Conservation (phyloP, 2,329 filamentous ascomycete genomes). For the Aphanoascus verrucosus region DNA sequence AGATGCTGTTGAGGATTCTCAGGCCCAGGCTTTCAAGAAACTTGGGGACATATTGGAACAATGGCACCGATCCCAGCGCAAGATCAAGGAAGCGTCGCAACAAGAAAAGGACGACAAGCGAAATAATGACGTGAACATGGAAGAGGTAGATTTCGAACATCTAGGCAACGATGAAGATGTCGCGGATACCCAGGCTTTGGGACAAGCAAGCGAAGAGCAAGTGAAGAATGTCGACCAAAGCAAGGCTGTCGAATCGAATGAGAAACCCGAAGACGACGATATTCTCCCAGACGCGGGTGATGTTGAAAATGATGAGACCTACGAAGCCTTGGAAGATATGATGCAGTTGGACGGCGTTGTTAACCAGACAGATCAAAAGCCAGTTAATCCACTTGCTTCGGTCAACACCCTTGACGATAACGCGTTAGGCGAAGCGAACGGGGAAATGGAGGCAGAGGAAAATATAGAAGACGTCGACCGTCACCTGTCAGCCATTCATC, state of each 20-base stretch:
- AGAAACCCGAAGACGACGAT: conserved; percentile 45
- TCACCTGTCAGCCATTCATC: conserved; percentile 60
- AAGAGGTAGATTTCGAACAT: conserved; percentile 83
- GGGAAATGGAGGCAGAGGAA: conserved; percentile 36
- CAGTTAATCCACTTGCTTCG: conserved; percentile 13
- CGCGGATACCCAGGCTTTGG: conserved; percentile 84
- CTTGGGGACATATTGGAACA: conserved; percentile 84
- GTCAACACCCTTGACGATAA: conserved; percentile 28
- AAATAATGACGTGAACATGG: conserved; percentile 57
- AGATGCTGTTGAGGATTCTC: conserved; percentile 28
- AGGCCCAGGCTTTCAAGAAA: conserved; percentile 76
- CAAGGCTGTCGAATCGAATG: conserved; percentile 67
- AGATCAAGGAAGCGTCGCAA: conserved; percentile 57
- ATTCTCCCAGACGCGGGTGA: conserved; percentile 47
- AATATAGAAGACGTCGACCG: conserved; percentile 42
- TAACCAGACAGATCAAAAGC: conserved; percentile 28
- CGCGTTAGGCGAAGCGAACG: conserved; percentile 21
- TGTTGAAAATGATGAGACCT: conserved; percentile 27
- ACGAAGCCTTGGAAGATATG: conserved; percentile 41
- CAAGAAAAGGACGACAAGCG: conserved; percentile 46
- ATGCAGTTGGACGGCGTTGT: conserved; percentile 31
- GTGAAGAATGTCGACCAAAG: conserved; percentile 74
- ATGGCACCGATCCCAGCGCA: conserved; percentile 80
- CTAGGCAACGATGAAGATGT: conserved; percentile 70
- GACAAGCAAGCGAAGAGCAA: conserved; percentile 77